These are phyloP conservation scores for Peltaster fructicola DNA, from an alignment of 2,329 filamentous ascomycete species.

Conservation along the genomic window DNA sequence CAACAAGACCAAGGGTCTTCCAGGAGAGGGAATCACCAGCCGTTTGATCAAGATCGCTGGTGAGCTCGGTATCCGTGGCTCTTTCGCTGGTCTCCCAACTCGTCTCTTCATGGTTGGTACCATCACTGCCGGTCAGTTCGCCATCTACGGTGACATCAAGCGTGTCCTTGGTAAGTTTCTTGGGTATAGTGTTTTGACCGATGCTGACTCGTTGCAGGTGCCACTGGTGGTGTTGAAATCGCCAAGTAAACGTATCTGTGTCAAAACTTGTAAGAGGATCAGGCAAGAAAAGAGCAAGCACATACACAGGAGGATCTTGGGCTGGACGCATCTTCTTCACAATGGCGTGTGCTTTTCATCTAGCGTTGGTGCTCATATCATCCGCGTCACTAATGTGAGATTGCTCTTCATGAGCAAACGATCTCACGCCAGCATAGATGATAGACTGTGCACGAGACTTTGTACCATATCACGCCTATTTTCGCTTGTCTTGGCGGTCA, in stretches of 20 bases:
- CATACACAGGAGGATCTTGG: too few species aligned
- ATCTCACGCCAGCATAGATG: too few species aligned
- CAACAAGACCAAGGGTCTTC: constrained; percentile 82
- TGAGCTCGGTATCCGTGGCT: constrained; percentile 62
- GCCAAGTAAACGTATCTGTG: constrained; percentile 17
- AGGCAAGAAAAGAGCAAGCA: too few species aligned
- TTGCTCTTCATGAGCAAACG: too few species aligned
- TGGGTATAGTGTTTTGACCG: constrained; percentile 4
- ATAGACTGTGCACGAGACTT: too few species aligned
- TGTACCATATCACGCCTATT: too few species aligned
- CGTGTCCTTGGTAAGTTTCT: constrained; percentile 24
- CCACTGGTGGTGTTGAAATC: constrained; percentile 61
- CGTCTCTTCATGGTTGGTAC: constrained; percentile 61
- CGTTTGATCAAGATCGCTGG: constrained; percentile 76
- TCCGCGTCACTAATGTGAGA: too few species aligned
- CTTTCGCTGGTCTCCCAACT: constrained; percentile 65
- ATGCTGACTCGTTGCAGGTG: constrained; percentile 46
- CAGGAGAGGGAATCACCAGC: constrained; percentile 65
- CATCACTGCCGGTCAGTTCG: constrained; percentile 66
- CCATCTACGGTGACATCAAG: constrained; percentile 70
- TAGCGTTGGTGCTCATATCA: too few species aligned
- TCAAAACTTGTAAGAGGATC: too few species aligned
- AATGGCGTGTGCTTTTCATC: too few species aligned
- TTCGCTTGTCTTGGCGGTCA: too few species aligned
- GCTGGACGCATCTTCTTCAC: too few species aligned